Percentiles rank a stretch among this genome's conserved stretches.
phyloP scores from a whole-genome alignment of 768 basidiomycete species.

The Candolleomyces efflorescens region DNA sequence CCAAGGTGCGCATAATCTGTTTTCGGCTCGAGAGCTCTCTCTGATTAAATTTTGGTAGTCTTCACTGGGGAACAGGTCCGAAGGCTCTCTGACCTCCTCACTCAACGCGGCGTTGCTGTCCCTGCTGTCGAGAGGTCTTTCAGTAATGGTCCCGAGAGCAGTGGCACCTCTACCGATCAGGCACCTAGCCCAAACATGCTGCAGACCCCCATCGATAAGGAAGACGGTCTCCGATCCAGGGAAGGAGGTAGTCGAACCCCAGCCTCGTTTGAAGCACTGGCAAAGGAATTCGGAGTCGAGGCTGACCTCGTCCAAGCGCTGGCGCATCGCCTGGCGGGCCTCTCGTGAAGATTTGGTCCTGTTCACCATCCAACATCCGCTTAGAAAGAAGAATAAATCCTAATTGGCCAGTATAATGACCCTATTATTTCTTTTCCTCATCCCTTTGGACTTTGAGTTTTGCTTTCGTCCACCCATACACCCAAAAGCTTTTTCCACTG shows the following conservation, averaged over 20 bases:
- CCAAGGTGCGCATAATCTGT: slow-evolving; percentile 39
- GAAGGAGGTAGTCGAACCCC: background rate
- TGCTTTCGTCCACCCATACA: too few relatives aligned
- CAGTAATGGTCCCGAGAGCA: too few relatives aligned
- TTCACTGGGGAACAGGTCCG: slow-evolving; percentile 59
- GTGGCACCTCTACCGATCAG: background rate
- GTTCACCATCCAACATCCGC: too few relatives aligned
- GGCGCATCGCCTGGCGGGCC: slow-evolving; percentile 48
- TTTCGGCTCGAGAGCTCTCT: background rate
- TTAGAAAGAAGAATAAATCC: too few relatives aligned
- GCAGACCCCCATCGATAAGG: background rate
- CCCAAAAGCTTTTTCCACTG: too few relatives aligned
- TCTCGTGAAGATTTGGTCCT: slow-evolving; percentile 2
- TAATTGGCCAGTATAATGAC: too few relatives aligned
- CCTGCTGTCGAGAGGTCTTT: slow-evolving; percentile 10
- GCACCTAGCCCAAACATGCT: background rate
- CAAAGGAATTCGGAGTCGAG: slow-evolving; percentile 72
- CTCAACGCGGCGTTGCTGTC: slow-evolving; percentile 19
- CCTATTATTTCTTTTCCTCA: too few relatives aligned
- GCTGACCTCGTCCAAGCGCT: slow-evolving; percentile 64
- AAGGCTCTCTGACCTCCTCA: slow-evolving; percentile 41
- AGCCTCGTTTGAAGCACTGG: slow-evolving; percentile 37
- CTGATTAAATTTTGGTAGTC: slow-evolving; percentile 32
- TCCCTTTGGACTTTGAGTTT: too few relatives aligned
- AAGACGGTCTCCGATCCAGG: background rate